Conservation (phyloP, 176 grass and related monocot genomes). For the Oryza punctata region DNA sequence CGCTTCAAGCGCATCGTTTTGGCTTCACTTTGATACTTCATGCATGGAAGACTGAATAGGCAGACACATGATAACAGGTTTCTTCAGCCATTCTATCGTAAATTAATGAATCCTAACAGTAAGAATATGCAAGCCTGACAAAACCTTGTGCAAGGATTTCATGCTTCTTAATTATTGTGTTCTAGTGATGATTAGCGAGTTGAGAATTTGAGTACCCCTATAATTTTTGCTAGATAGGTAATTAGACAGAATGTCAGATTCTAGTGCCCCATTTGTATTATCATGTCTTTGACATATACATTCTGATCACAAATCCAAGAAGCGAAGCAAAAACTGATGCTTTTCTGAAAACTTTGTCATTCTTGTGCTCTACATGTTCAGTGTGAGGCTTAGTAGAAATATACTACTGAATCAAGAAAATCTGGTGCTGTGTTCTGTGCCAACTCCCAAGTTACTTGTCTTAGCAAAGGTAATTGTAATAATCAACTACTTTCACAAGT, state of each 20-base stretch:
- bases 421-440: not conserved
- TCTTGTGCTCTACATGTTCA: conserved; percentile 26
- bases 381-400: not conserved
- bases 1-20: conserved; percentile 31
- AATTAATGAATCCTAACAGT: conserved; percentile 15
- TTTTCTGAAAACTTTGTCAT: not conserved
- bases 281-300: not conserved
- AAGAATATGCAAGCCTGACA: conserved; percentile 38
- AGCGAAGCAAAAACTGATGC: not conserved
- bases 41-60: conserved; percentile 61
- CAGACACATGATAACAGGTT: conserved; percentile 28
- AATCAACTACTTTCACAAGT: not conserved
- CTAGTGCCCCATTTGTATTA: conserved; percentile 6
- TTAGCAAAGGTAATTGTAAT: not conserved
- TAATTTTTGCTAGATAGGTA: conserved; percentile 12
- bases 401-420: not conserved
- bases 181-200: not conserved
- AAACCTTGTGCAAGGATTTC: conserved; percentile 30
- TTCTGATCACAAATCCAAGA: conserved; percentile 24
- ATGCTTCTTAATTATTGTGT: conserved; percentile 5
- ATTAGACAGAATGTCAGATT: not conserved
- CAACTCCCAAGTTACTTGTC: not conserved
- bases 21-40: conserved; percentile 61
- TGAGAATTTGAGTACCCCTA: conserved; percentile 4
- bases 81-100: conserved; percentile 3